These are phyloP conservation scores for Massarina eburnea DNA, from an alignment of 2,329 filamentous ascomycete genomes.

Conservation along the genomic window DNA sequence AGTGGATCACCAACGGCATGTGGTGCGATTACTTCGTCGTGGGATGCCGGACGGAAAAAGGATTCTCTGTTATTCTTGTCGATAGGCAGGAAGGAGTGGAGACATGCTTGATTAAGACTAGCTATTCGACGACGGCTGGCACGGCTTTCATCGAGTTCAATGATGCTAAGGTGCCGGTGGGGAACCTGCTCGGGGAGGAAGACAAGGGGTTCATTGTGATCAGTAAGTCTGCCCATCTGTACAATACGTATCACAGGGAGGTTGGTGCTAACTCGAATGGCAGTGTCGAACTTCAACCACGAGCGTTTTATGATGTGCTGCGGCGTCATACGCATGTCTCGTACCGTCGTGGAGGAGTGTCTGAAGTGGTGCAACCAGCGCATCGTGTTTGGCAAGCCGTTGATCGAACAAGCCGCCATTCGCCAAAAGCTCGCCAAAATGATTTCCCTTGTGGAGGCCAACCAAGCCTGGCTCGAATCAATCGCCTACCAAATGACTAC, in stretches of 20 bases:
- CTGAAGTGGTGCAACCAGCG: constrained; percentile 89
- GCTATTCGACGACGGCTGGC: constrained; percentile 76
- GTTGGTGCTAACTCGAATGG: background rate
- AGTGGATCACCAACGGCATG: constrained; percentile 84
- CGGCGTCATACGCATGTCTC: constrained; percentile 63
- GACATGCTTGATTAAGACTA: constrained; percentile 77
- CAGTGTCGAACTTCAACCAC: constrained; percentile 82
- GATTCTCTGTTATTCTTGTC: constrained; percentile 75
- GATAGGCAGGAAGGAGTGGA: constrained; percentile 73
- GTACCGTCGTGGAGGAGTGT: constrained; percentile 77
- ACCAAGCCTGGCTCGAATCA: constrained; percentile 81
- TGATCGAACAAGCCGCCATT: constrained; percentile 82
- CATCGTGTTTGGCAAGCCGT: constrained; percentile 77
- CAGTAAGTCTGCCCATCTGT: constrained; percentile 29
- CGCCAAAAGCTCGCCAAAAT: constrained; percentile 82
- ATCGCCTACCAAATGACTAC: constrained; percentile 87
- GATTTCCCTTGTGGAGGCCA: constrained; percentile 79
- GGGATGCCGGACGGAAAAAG: constrained; percentile 76
- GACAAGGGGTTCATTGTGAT: constrained; percentile 86
- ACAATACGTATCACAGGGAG: background rate
- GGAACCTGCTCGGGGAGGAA: constrained; percentile 77
- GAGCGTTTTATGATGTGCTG: constrained; percentile 77
- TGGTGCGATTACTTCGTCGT: constrained; percentile 83
- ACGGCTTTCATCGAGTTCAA: constrained; percentile 82
- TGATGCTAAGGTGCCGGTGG: constrained; percentile 80